A percentile compares a stretch with the other conserved stretches of the same genome.
Evolutionary conservation across 2,329 filamentous ascomycete genomes (phyloP).

Genomic region (Hypoxylon sp.): DNA sequence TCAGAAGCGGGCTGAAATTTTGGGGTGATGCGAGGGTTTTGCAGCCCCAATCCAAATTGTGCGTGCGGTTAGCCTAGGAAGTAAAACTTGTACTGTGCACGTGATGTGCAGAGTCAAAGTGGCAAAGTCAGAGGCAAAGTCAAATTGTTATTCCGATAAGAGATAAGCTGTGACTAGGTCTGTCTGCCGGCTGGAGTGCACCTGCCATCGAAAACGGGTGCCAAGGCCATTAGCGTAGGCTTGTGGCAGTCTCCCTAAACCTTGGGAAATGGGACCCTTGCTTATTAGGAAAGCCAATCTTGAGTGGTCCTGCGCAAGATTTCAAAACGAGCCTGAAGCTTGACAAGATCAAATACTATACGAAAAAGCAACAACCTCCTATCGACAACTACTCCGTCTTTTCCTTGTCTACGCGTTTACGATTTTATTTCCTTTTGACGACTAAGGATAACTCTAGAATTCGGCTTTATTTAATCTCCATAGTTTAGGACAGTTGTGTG

Average conservation of each 20-base stretch:
- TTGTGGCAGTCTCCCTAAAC: conserved; percentile 42
- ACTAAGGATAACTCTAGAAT: conserved; percentile 20
- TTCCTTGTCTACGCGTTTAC: conserved; percentile 35
- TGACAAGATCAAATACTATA: conserved; percentile 20
- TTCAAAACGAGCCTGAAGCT: conserved; percentile 35
- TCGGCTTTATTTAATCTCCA: conserved; percentile 22
- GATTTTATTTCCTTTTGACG: conserved; percentile 31
- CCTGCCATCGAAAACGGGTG: conserved; percentile 32
- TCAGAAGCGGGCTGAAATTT: conserved; percentile 48
- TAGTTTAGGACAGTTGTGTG: conserved; percentile 31
- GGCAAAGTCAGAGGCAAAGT: neutral
- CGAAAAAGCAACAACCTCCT: conserved; percentile 24
- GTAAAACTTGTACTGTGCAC: conserved; percentile 14
- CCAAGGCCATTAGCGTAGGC: conserved; percentile 44
- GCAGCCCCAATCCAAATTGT: conserved; percentile 52
- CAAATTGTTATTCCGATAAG: conserved; percentile 37
- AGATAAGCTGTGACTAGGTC: conserved; percentile 35
- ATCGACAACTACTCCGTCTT: conserved; percentile 21
- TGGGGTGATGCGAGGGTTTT: conserved; percentile 53
- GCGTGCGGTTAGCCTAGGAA: conserved; percentile 29
- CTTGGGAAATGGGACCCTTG: conserved; percentile 39
- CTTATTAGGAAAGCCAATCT: conserved; percentile 46
- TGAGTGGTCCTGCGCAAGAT: conserved; percentile 37
- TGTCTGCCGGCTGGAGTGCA: conserved; percentile 30
- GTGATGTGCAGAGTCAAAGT: conserved; percentile 12